A percentile compares a stretch with the other conserved stretches of the same genome.
phyloP scores from a whole-genome alignment of 116 monocot genomes.

The Dioscorea cayenensis region DNA sequence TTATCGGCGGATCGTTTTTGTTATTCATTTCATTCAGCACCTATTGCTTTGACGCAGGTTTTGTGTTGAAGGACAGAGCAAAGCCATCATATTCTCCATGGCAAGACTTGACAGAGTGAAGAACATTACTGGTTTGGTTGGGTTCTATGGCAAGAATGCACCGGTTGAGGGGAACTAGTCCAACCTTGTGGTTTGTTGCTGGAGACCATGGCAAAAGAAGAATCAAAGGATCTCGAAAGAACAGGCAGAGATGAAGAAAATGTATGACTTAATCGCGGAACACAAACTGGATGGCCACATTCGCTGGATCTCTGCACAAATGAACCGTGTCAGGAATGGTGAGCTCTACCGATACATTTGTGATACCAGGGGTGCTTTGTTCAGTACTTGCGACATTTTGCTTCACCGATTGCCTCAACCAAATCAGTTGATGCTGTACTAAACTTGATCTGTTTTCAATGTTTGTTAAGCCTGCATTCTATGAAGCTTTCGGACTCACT shows the following conservation, averaged over 20 bases:
- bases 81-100: too few species aligned
- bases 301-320: too few species aligned
- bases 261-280: conserved; percentile 28
- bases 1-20: not conserved
- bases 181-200: conserved; percentile 72
- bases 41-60: not conserved
- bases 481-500: conserved; percentile 64
- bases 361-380: too few species aligned
- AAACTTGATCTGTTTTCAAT: too few species aligned
- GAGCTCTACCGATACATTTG: too few species aligned
- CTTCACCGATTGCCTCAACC: too few species aligned
- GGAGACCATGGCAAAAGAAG: conserved; percentile 90
- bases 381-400: too few species aligned
- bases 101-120: conserved; percentile 65
- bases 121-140: conserved; percentile 83
- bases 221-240: conserved; percentile 77
- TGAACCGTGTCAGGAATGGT: conserved; percentile 19
- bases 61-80: too few species aligned
- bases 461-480: too few species aligned
- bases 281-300: too few species aligned
- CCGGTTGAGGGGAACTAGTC: conserved; percentile 59
- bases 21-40: too few species aligned
- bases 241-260: conserved; percentile 48
- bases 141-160: conserved; percentile 53
- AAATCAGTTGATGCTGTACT: too few species aligned